Percentiles rank a stretch among this genome's conserved stretches.
Conservation (phyloP, 345 rosid species). For the Ricinus communis region DNA sequence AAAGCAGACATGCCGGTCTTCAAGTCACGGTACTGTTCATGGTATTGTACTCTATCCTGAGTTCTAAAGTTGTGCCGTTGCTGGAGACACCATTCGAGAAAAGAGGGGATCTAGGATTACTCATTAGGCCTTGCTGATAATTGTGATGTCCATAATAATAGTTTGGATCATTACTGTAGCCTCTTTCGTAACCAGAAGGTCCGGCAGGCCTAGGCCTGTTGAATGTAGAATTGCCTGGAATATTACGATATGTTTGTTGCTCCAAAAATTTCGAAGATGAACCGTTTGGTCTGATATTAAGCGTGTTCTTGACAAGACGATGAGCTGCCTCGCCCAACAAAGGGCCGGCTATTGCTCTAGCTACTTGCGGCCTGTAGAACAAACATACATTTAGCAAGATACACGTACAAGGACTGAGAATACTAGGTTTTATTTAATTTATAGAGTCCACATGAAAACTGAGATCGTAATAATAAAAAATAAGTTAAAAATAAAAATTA, state of each 20-base stretch:
- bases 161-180: slow-evolving; percentile 43
- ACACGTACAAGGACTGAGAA: too few species aligned
- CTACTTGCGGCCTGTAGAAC: slow-evolving; percentile 67
- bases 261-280: slow-evolving; percentile 48
- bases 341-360: slow-evolving; percentile 77
- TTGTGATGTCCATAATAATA: slow-evolving; percentile 44
- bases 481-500: too few species aligned
- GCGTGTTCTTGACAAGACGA: slow-evolving; percentile 91
- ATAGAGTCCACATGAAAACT: background rate
- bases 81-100: slow-evolving; percentile 48
- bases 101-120: slow-evolving; percentile 41
- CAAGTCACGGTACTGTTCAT: slow-evolving; percentile 46
- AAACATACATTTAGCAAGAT: background rate
- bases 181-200: slow-evolving; percentile 53
- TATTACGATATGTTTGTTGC: slow-evolving; percentile 43
- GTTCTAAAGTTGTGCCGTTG: slow-evolving; percentile 39
- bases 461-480: background rate
- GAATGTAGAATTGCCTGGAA: slow-evolving; percentile 39
- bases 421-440: background rate
- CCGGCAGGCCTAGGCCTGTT: slow-evolving; percentile 57
- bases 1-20: slow-evolving; percentile 53
- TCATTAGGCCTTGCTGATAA: slow-evolving; percentile 39
- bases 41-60: slow-evolving; percentile 45
- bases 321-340: slow-evolving; percentile 91
- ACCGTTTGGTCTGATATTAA: slow-evolving; percentile 65